Base-by-base conservation (phyloP, 306 rosid species). In the Aeschynomene evenia region DNA sequence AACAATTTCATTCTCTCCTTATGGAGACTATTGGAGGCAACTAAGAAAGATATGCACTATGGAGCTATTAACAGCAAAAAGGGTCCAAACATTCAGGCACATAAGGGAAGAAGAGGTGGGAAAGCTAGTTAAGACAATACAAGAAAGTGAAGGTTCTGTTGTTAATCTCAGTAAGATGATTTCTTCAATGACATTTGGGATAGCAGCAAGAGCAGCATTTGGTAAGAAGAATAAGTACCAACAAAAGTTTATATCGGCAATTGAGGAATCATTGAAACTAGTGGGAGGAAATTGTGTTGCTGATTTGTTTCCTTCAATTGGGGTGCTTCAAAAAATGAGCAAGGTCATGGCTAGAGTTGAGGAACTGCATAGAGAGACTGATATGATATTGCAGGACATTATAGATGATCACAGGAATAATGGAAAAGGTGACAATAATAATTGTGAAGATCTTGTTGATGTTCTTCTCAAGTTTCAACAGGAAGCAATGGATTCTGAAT, bases 401-500 rank as follows among this genome's bases (percentile, higher is more conserved):
- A 6, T 45, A 45, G 51, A 45, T 15, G 51, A 45, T 1, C 51
- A 45, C 19, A 45, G 2, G 12, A 15, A 45, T 15, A 46, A n/a
- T n/a, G 63, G 34, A 69, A 9, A 53, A 16, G 6, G n/a, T n/a
- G n/a, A n/a, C n/a, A n/a, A n/a, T n/a, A n/a, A n/a, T n/a, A n/a
- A n/a, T n/a, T n/a, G 67, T 2, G 82, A 65, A 23, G 82, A 78
- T 65, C 19, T 78, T 2, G 82, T 78, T 57, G 82, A 78, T 71
- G 78, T 71, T 12, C 70, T 78, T 4, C 21, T 78, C 15, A 65
- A 12, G 54, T 65, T 72, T 51, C 79, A 79, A 34, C 53, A 39
- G 51, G 70, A 73, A 9, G n/a, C n/a, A n/a, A 59, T 14, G 19
- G 21, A 45, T 0, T 45, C 51, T 1, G 20, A 45, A 6, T 45